Conservation (phyloP, 495 filamentous ascomycete genomes). For the Physcia stellaris region DNA sequence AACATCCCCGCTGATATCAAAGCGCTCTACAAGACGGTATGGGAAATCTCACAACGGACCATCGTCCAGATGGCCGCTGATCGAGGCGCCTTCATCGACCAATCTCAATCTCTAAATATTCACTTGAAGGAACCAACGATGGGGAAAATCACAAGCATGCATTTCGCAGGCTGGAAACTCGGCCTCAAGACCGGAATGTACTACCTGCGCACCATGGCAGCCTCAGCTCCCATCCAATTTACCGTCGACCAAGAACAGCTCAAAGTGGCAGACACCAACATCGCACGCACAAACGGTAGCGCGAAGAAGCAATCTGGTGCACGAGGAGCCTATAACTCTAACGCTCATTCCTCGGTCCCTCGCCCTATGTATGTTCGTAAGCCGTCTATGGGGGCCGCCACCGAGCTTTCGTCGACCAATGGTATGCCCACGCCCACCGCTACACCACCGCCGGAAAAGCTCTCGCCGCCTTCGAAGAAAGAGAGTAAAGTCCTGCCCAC, state of each 20-base stretch:
- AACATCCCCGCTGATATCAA: conserved; percentile 95
- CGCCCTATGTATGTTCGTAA: conserved; percentile 46
- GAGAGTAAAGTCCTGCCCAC: conserved; percentile 30
- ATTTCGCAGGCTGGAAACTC: conserved; percentile 98
- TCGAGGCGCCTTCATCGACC: conserved; percentile 95
- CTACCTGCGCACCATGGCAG: conserved; percentile 96
- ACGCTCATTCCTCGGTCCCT: conserved; percentile 42
- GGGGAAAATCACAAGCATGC: conserved; percentile 99
- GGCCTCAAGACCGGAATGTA: conserved; percentile 99
- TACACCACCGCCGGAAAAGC: conserved; percentile 33
- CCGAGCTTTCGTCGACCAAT: conserved; percentile 50
- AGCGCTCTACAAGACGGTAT: conserved; percentile 96
- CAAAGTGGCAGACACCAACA: conserved; percentile 72
- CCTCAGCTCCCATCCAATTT: conserved; percentile 94
- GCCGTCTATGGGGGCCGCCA: conserved; percentile 29
- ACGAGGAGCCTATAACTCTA: conserved; percentile 25
- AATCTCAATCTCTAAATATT: conserved; percentile 97
- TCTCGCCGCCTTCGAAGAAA: conserved; percentile 24
- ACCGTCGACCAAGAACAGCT: conserved; percentile 96
- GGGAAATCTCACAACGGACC: conserved; percentile 95
- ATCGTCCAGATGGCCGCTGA: conserved; percentile 97
- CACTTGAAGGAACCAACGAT: conserved; percentile 98
- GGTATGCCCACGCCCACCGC: conserved; percentile 30
- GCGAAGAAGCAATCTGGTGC: conserved; percentile 54
- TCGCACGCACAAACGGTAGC: conserved; percentile 44